Base-by-base conservation (phyloP, 1,139 yeast genomes). In the Suhomyces choctaworum region DNA sequence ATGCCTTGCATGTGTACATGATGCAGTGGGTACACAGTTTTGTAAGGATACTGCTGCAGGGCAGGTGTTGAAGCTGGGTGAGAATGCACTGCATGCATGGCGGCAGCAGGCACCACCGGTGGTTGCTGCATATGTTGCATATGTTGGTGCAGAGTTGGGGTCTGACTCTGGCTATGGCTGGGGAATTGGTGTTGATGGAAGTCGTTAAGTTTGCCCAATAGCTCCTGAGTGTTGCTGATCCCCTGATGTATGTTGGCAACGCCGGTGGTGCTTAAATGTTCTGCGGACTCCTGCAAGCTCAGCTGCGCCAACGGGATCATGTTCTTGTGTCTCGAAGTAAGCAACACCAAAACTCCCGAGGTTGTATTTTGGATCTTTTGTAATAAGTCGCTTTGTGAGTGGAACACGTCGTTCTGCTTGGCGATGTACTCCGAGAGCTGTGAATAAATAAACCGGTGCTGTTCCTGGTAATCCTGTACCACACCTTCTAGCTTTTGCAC, bases 291-390 rank as follows among this genome's bases (percentile, higher is more conserved):
- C 7, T 44, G 47, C 14, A 55, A 32, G n/a, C 46, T 44, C 43
- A 47, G 54, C 29, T 50, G 48, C 2, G 50, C 49, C 27, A 53
- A 43, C 3, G 51, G 51, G 5, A 46, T 29, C 25, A 51, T 36
- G 29, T 44, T 51, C 27, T 44, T 48, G 31, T 36, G 42, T 14
- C 52, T 44, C 16, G 54, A 40, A 8, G 52, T 36, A 16, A 53
- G 34, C 19, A 57, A 38, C 1, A 56, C 50, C 15, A 51, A 39
- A 19, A 56, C 36, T 1, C 61, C 62, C 27, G 47, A 49, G 15
- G 50, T 45, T 12, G 57, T 48, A 21, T 47, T 40, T 16, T 41
- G 56, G 19, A 56, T 46, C 21, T 48, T 44, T 27, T 49, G 56
- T 24, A 58, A 37, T 23, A 42, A 37, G 25, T 54, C 58, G 32